Evolutionary conservation across 2,329 filamentous ascomycete genomes (phyloP), one percentile per base, ranked within the genome.

Genomic region (Fusarium sp.): DNA sequence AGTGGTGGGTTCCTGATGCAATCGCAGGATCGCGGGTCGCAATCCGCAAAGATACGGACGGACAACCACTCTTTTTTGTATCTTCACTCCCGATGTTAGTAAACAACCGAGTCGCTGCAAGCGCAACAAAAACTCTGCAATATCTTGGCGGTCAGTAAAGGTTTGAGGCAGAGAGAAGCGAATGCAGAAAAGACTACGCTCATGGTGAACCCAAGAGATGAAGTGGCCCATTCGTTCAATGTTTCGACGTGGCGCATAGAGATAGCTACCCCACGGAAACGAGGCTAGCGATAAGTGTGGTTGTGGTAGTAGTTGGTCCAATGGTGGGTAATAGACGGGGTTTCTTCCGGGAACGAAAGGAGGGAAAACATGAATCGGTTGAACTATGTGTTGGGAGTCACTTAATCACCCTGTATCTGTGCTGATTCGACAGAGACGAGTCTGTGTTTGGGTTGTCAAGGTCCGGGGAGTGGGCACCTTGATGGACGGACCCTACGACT

Each of bases 381-480:
- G n/a, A 46, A 43, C 48, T 32, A 51, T 57, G 57, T 59, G 51
- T 47, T 55, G 55, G 56, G 50, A 67, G 50, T 54, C 53, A 41
- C 43, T 43, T 68, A 47, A 43, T 49, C 41, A 43, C 54, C 60
- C 66, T 59, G 49, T 18, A 55, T 61, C 30, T 55, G 37, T 23
- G 48, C 57, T 71, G 71, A 57, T 65, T 75, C 59, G 60, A 63
- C 57, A 70, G 62, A 40, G 63, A 61, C 59, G 49, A 65, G 28
- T 42, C 30, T 71, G 51, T n/a, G 49, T 60, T 34, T 50, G 58
- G 55, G 67, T 53, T 41, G 56, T 63, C 64, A 68, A 71, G 69
- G 62, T 65, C 67, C 48, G 49, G 69, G 63, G 55, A 63, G 56
- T 58, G 57, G 56, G 60, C 59, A 75, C 73, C 73, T 73, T 75